These are phyloP conservation scores for Hypoxylon sp. DNA, from an alignment of 2,329 filamentous ascomycete genomes.

Conservation along the genomic window DNA sequence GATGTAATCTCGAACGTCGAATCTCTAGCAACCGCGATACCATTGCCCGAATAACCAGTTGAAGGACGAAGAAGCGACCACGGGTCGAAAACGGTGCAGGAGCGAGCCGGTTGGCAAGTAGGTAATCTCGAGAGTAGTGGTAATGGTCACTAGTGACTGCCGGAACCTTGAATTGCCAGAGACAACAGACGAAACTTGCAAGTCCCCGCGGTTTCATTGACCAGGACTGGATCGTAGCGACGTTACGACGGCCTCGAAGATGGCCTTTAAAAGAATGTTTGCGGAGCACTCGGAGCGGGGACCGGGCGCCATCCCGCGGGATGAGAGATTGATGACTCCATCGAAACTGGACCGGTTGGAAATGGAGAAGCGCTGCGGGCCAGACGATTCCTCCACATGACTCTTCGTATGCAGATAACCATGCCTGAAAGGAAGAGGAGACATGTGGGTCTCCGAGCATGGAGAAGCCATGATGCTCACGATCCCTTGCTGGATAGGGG, in stretches of 20 bases:
- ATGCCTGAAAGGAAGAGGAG: slow-evolving; percentile 3
- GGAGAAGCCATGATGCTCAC: slow-evolving; percentile 5
- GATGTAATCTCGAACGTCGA: slow-evolving; percentile 1
- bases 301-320: slow-evolving; percentile 39
- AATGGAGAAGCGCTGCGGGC: slow-evolving; percentile 7
- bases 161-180: slow-evolving; percentile 1
- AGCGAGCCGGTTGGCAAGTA: neutral
- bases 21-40: slow-evolving; percentile 6
- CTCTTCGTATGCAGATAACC: slow-evolving; percentile 19
- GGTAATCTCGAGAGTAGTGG: slow-evolving; percentile 4
- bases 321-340: slow-evolving; percentile 25
- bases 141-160: slow-evolving; percentile 3
- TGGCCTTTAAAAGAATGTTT: slow-evolving; percentile 12
- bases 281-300: slow-evolving; percentile 37
- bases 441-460: slow-evolving; percentile 18
- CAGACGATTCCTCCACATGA: slow-evolving; percentile 28
- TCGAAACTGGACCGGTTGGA: slow-evolving; percentile 15
- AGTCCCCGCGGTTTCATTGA: neutral
- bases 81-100: neutral
- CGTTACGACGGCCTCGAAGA: neutral
- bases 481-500: slow-evolving; percentile 11
- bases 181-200: neutral
- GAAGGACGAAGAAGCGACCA: neutral
- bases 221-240: neutral
- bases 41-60: neutral